Base-by-base conservation (phyloP, 495 filamentous ascomycete species). In the Parathielavia hyrcaniae region DNA sequence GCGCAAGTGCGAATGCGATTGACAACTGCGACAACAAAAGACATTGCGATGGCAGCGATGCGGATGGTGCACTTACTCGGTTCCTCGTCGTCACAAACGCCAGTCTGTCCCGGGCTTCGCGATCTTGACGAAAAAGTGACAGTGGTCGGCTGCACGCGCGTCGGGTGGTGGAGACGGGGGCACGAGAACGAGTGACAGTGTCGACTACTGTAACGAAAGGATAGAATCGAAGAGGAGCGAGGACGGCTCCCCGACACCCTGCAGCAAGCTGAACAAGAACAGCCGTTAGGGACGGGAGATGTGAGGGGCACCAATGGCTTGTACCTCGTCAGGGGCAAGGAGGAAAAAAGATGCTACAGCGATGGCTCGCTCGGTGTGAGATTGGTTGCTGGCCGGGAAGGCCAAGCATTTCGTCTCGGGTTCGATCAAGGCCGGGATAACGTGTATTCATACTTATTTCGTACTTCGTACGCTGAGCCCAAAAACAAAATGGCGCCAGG, bases 371-470 rank as follows among this genome's bases (percentile, higher is more conserved):
- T 46, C 58, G 48, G 20, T 43, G 63, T 43, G 63, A 65, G 63
- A 65, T 65, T 65, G 63, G 63, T 56, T 62, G 62, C 20, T 53
- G 59, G 26, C 30, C 52, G 32, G 34, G 56, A n/a, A 53, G 54
- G n/a, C 60, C 22, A 36, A 55, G 60, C 44, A 50, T 48, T 36
- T 36, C n/a, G 22, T 39, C 39, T 53, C 53, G 50, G 39, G 48
- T 39, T 55, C n/a, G n/a, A n/a, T n/a, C 12, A 9, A 49, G 10
- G 6, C 55, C 55, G 53, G 56, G 53, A 30, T 60, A 57, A 53
- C 50, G 53, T 60, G 63, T 52, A 51, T 40, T n/a, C n/a, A n/a
- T n/a, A n/a, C n/a, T n/a, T n/a, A n/a, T n/a, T n/a, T n/a, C n/a
- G n/a, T 30, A 30, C 26, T 6, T 3, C 6, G 2, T 3, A 30